These are phyloP conservation scores for Saccharomyces uvarum DNA, from an alignment of 1,139 yeast genomes.

Conservation along the genomic window DNA sequence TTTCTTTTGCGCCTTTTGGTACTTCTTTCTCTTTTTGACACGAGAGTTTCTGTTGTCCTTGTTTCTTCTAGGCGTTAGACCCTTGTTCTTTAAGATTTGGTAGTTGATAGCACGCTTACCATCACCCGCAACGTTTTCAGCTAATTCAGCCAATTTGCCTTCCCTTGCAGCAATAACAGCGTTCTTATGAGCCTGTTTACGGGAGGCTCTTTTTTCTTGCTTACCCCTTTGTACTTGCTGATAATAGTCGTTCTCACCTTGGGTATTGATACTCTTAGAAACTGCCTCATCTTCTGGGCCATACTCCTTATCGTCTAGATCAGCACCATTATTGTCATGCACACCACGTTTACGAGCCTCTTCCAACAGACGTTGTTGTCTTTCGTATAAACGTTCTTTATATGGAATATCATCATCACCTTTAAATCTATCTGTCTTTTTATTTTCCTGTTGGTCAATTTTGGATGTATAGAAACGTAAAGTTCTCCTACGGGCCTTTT, in stretches of 20 bases:
- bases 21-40: constrained; percentile 96
- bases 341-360: constrained; percentile 84
- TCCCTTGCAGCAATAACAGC: constrained; percentile 79
- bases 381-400: constrained; percentile 77
- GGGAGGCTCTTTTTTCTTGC: constrained; percentile 41
- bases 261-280: constrained; percentile 36
- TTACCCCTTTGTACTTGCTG: constrained; percentile 43
- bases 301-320: constrained; percentile 40
- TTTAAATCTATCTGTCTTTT: constrained; percentile 48
- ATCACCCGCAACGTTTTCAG: constrained; percentile 58
- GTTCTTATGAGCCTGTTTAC: constrained; percentile 57
- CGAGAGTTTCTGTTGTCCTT: constrained; percentile 93
- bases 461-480: constrained; percentile 94
- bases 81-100: constrained; percentile 91
- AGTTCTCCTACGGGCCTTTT: constrained; percentile 70
- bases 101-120: constrained; percentile 94
- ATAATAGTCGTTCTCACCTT: constrained; percentile 36
- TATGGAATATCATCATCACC: constrained; percentile 95
- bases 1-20: constrained; percentile 90
- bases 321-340: constrained; percentile 49
- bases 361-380: constrained; percentile 77
- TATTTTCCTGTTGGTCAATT: constrained; percentile 74
- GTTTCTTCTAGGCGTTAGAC: constrained; percentile 85
- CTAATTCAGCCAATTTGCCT: constrained; percentile 68
- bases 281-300: constrained; percentile 42